Evolutionary conservation across 2,329 filamentous ascomycete genomes (phyloP), one percentile per base, ranked within the genome.

Genomic region (Orbilia oligospora): DNA sequence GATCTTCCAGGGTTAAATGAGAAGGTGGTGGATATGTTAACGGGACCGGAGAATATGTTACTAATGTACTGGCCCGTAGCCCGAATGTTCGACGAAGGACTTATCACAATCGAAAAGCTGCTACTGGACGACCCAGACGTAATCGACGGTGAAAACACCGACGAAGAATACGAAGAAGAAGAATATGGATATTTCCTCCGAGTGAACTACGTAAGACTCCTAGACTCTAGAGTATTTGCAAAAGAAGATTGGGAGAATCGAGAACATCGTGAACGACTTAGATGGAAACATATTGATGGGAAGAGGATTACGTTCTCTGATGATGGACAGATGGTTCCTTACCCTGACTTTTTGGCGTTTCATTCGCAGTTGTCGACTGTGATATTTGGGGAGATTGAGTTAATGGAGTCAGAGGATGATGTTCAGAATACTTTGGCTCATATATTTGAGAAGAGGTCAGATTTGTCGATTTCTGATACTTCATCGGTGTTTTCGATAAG

Each of bases 271-370:
- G 44, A 64, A 33, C 8, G 27, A 5, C 18, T 73, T 10, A 5
- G 61, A 30, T 73, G 49, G 48, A 67, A 61, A 18, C 48, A 73
- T 67, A 63, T 73, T 12, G 51, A 73, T 18, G 70, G 70, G 4
- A 73, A 73, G 16, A 33, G 14, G 14, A 33, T 73, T 6, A 16
- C 46, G 6, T 73, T 73, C 24, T 66, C 63, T 1, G 38, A 66
- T 4, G 20, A 30, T 0, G 56, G 36, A 24, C 5, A 20, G 8
- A 44, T 67, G 14, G 44, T 49, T 0, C 70, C 70, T 6, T 46
- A 49, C 6, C 53, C 67, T 49, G 38, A 58, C 3, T 73, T 73
- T 24, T 10, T 73, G 14, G 38, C 38, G 10, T 73, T 64, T 22
- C 70, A 73, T 24, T 27, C 49, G 3, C 51, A 65, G 5, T 18